Conservation (phyloP, 2,329 filamentous ascomycete species). For the Venturia nashicola region DNA sequence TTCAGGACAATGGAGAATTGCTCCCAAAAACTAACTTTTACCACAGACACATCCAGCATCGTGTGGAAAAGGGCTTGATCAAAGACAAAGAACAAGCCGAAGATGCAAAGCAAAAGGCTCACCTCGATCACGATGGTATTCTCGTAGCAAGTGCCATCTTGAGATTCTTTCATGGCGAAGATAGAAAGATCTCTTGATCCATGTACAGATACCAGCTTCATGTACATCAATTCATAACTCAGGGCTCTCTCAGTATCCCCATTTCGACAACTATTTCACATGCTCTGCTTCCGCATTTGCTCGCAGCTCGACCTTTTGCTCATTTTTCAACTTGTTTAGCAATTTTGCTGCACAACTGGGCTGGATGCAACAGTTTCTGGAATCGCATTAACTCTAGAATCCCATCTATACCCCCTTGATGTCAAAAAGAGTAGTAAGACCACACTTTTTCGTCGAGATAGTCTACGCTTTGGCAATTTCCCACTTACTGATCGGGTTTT, state of each 20-base stretch:
- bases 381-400: no score
- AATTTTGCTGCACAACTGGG: no score
- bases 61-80: conserved; percentile 31
- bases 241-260: not conserved
- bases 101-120: conserved; percentile 24
- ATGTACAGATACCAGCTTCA: not conserved
- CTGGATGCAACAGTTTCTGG: no score
- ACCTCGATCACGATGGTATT: conserved; percentile 28
- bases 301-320: not conserved
- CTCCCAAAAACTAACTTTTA: not conserved
- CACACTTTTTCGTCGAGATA: no score
- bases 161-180: conserved; percentile 38
- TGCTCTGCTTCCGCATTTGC: not conserved
- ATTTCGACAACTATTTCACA: not conserved
- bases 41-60: conserved; percentile 30
- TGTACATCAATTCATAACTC: not conserved
- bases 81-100: conserved; percentile 24
- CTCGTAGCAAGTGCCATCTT: conserved; percentile 26
- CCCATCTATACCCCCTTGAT: no score
- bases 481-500: conserved; percentile 33
- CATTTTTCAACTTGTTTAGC: not conserved
- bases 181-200: conserved; percentile 24
- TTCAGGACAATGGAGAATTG: not conserved
- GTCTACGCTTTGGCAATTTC: conserved; percentile 23
- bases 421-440: no score